Evolutionary conservation across 352 stramenopile genomes (phyloP).

Genomic region (Pilasporangium apinafurcum): DNA sequence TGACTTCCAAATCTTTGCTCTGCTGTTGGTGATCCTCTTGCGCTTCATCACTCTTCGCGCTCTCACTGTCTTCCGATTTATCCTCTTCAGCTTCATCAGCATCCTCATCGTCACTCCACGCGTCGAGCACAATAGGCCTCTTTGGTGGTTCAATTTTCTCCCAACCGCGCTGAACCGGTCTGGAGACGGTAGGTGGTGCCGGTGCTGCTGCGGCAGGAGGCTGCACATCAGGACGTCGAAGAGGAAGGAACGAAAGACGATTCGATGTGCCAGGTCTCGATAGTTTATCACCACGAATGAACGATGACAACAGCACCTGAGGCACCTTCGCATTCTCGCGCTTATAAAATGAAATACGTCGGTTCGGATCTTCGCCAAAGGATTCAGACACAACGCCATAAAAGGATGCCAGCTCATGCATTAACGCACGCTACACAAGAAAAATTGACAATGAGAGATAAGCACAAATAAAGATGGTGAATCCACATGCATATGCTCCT

Average conservation of each 20-base stretch:
- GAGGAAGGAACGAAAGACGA: slow-evolving; percentile 50
- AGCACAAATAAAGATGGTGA: background rate
- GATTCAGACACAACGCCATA: slow-evolving; percentile 71
- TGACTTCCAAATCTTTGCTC: slow-evolving; percentile 8
- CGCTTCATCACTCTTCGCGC: slow-evolving; percentile 5
- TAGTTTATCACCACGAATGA: slow-evolving; percentile 25
- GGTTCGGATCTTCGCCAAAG: slow-evolving; percentile 62
- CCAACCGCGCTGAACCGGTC: slow-evolving; percentile 41
- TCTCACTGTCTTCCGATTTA: slow-evolving; percentile 3
- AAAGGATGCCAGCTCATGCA: slow-evolving; percentile 64
- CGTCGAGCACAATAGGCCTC: slow-evolving; percentile 40
- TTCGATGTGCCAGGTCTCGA: too few relatives aligned
- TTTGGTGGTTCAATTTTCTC: slow-evolving; percentile 54
- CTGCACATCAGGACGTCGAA: slow-evolving; percentile 21
- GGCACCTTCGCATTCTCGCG: slow-evolving; percentile 42
- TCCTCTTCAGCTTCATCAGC: background rate
- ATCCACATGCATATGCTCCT: background rate
- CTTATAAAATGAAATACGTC: slow-evolving; percentile 78
- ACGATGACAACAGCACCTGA: slow-evolving; percentile 46
- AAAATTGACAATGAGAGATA: too few relatives aligned
- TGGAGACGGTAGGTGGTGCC: slow-evolving; percentile 9
- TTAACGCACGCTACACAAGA: slow-evolving; percentile 37
- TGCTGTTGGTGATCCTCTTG: slow-evolving; percentile 9
- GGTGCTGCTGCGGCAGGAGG: slow-evolving; percentile 11
- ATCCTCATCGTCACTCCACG: slow-evolving; percentile 74